Percentiles rank a stretch among this genome's conserved stretches.
Conservation (phyloP, 2,329 filamentous ascomycete species). For the Chrysoporthe puriensis region DNA sequence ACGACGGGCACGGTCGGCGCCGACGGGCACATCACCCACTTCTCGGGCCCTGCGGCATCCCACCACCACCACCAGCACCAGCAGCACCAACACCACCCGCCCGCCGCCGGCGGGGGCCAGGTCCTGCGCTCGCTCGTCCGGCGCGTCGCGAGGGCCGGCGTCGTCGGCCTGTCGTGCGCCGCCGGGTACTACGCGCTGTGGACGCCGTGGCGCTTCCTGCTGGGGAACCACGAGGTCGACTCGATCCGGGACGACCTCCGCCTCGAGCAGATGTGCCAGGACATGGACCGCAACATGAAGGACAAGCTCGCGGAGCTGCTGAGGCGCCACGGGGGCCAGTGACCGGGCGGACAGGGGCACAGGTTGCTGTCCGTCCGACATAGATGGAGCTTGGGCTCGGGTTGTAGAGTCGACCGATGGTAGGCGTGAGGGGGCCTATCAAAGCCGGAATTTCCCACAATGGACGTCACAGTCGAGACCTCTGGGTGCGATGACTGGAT, state of each 20-base stretch:
- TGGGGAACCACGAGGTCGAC: constrained; percentile 22
- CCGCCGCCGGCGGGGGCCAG: background rate
- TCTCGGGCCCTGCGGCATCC: constrained; percentile 16
- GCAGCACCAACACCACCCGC: background rate
- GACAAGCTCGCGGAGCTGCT: constrained; percentile 17
- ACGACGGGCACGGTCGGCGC: constrained; percentile 18
- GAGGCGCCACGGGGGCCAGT: background rate
- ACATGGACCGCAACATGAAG: constrained; percentile 27
- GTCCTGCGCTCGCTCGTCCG: constrained; percentile 10
- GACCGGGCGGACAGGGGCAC: background rate
- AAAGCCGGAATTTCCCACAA: too few relatives aligned
- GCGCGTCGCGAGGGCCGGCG: constrained; percentile 15
- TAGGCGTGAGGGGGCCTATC: too few relatives aligned
- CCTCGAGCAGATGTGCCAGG: constrained; percentile 42
- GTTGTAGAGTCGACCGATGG: too few relatives aligned
- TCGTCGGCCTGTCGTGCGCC: constrained; percentile 20
- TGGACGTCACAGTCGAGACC: too few relatives aligned
- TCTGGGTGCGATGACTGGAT: too few relatives aligned
- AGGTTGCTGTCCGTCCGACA: background rate
- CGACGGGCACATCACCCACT: constrained; percentile 28
- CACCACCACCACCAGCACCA: background rate
- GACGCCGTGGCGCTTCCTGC: constrained; percentile 19
- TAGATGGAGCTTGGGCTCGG: background rate
- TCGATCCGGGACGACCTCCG: constrained; percentile 21
- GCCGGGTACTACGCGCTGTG: constrained; percentile 25